Conservation (phyloP, 768 basidiomycete species). For the Lactifluus piperatus region DNA sequence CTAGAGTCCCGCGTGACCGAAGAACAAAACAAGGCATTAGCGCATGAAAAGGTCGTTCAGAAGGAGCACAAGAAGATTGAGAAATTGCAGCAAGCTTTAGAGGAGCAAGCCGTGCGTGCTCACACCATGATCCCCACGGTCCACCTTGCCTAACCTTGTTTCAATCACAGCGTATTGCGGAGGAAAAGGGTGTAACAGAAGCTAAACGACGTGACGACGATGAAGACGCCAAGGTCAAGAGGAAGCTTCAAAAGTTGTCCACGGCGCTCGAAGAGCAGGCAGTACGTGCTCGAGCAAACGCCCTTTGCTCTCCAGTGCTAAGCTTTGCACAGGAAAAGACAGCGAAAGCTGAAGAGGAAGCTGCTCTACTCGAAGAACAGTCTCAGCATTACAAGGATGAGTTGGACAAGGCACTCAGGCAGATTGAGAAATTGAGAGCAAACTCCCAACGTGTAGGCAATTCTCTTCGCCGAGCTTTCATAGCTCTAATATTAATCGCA, state of each 20-base stretch:
- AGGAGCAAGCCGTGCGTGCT: conserved; percentile 3
- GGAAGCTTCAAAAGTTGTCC: conserved; percentile 25
- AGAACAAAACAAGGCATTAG: conserved; percentile 22
- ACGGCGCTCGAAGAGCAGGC: conserved; percentile 20
- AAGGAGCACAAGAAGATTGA: conserved; percentile 19
- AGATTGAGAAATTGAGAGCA: conserved; percentile 4
- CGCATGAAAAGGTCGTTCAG: conserved; percentile 17
- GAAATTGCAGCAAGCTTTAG: conserved; percentile 11
- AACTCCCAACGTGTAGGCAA: neutral
- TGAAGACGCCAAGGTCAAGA: conserved; percentile 30
- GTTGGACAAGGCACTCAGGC: conserved; percentile 23
- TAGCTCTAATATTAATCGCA: neutral
- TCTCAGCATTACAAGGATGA: conserved; percentile 8
- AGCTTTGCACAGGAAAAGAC: conserved; percentile 22
- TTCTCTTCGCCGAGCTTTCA: neutral
- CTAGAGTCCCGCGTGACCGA: conserved; percentile 32
- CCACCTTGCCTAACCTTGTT: neutral
- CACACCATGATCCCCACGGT: neutral
- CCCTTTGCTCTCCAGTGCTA: neutral
- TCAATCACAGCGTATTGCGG: neutral
- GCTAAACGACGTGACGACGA: conserved; percentile 6
- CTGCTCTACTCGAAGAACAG: conserved; percentile 9
- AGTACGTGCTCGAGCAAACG: conserved; percentile 14
- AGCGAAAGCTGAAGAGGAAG: conserved; percentile 18
- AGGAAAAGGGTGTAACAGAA: neutral